A percentile compares a stretch with the other conserved stretches of the same genome.
Conservation (phyloP, 2,329 filamentous ascomycete genomes). For the Pezicula carpinea region DNA sequence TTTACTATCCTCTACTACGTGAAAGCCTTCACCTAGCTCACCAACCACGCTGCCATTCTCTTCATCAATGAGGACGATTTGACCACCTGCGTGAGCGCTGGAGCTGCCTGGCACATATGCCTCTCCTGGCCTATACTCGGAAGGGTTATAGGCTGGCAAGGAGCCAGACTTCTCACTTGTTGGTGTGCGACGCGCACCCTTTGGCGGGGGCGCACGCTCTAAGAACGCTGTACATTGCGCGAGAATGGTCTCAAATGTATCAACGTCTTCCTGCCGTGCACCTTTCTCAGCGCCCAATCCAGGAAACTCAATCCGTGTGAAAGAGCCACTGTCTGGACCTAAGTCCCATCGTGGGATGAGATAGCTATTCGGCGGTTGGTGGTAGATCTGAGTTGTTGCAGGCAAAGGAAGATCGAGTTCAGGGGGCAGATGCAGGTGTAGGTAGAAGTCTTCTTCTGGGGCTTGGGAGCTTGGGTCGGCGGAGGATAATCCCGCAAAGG, state of each 20-base stretch:
- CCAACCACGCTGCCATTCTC: conserved; percentile 95
- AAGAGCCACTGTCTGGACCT: conserved; percentile 80
- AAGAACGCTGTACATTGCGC: conserved; percentile 97
- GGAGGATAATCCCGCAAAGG: conserved; percentile 50
- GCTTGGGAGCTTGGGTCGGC: conserved; percentile 50
- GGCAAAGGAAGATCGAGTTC: conserved; percentile 92
- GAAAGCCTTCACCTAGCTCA: conserved; percentile 77
- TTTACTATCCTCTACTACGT: conserved; percentile 70
- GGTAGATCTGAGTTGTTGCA: conserved; percentile 95
- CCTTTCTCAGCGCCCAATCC: conserved; percentile 64
- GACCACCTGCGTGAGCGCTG: conserved; percentile 56
- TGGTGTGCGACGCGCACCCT: conserved; percentile 22
- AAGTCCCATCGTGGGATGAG: conserved; percentile 94
- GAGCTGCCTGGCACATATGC: conserved; percentile 64
- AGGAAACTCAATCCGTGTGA: conserved; percentile 91
- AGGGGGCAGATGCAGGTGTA: conserved; percentile 89
- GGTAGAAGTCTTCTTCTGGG: conserved; percentile 87
- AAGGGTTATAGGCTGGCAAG: conserved; percentile 70
- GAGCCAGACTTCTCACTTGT: conserved; percentile 28
- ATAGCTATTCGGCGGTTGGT: conserved; percentile 88
- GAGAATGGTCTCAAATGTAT: conserved; percentile 95
- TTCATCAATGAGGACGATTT: conserved; percentile 91
- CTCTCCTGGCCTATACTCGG: conserved; percentile 73
- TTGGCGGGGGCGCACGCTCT: conserved; percentile 65
- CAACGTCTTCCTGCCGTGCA: conserved; percentile 77